Base-by-base conservation (phyloP, 352 stramenopile species). In the Lagenidium giganteum region DNA sequence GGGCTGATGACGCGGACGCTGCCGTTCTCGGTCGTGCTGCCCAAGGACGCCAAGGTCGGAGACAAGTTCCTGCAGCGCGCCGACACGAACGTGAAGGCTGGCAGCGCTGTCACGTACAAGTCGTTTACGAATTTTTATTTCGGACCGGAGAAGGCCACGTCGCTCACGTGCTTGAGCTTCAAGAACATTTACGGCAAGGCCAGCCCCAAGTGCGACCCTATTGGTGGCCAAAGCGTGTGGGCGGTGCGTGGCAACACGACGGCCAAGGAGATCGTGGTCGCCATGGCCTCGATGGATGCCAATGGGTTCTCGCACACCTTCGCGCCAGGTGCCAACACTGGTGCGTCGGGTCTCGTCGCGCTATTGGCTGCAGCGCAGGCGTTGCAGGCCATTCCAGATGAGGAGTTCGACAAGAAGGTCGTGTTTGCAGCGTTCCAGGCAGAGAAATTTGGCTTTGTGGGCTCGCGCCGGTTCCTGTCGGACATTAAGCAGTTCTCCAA, bases 41-140 rank as follows among this genome's bases (percentile, higher is more conserved):
- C 89, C 14, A 9, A 71, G 27, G 63, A 80, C 16, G 56, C 53
- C 1, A 54, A 53, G 3, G 51, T 55, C 0, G 74, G 64, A 9
- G 47, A 57, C 0, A 38, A 61, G 36, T 88, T 87, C 37, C 54
- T 68, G 22, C 55, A 67, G 30, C 73, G 76, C 22, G 81, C 75
- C 8, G 46, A 67, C 23, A 82, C 64, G 36, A 93, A 91, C 54
- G 9, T 67, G 5, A 61, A 87, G 25, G 33, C 25, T 4, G 35
- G 39, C 7, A 44, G 44, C 4, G 75, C 71, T 7, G 65, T 70
- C 4, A 87, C 74, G 17, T 90, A 89, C 60, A 79, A 67, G 22
- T 73, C 71, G 8, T 83, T 76, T 41, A 86, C 90, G 73, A 85
- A 90, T 46, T 90, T 87, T 47, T 91, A 91, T 51, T 91, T 88